phyloP scores from a whole-genome alignment of 2,329 filamentous ascomycete species.

The Neopestalotiopsis clavispora region DNA sequence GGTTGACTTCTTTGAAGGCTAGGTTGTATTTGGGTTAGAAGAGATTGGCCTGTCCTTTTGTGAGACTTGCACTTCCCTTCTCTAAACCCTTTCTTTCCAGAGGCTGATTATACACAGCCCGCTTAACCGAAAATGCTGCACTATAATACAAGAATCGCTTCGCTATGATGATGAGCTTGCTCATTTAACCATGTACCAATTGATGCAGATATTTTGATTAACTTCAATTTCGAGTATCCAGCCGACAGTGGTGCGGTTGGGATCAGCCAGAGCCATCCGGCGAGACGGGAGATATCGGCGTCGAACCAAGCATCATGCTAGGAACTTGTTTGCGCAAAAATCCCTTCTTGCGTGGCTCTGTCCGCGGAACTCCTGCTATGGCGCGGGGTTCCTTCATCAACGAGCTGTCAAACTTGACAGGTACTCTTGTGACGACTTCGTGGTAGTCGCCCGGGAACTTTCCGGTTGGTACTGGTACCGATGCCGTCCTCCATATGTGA shows the following conservation, averaged over 20 bases:
- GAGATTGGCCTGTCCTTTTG: background rate
- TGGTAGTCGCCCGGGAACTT: conserved; percentile 69
- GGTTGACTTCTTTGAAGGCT: background rate
- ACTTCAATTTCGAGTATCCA: background rate
- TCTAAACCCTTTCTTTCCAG: background rate
- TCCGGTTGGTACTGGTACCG: conserved; percentile 63
- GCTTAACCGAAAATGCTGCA: conserved; percentile 16
- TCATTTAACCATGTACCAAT: conserved; percentile 24
- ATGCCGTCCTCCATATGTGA: conserved; percentile 77
- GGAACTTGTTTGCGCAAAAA: conserved; percentile 61
- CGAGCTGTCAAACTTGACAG: conserved; percentile 81
- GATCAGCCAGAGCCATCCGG: conserved; percentile 21
- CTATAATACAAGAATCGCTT: conserved; percentile 26
- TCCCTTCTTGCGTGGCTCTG: conserved; percentile 55
- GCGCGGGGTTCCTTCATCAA: conserved; percentile 92
- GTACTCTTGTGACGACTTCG: conserved; percentile 67
- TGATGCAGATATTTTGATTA: background rate
- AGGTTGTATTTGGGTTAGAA: background rate
- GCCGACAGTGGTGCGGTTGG: background rate
- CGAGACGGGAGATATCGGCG: conserved; percentile 31
- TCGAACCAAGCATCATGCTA: conserved; percentile 37
- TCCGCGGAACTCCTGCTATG: conserved; percentile 83
- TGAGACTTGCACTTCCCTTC: background rate
- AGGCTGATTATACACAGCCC: background rate
- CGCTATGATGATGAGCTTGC: conserved; percentile 6